phyloP scores from a whole-genome alignment of 2,329 filamentous ascomycete species.

The Colletotrichum sp. region DNA sequence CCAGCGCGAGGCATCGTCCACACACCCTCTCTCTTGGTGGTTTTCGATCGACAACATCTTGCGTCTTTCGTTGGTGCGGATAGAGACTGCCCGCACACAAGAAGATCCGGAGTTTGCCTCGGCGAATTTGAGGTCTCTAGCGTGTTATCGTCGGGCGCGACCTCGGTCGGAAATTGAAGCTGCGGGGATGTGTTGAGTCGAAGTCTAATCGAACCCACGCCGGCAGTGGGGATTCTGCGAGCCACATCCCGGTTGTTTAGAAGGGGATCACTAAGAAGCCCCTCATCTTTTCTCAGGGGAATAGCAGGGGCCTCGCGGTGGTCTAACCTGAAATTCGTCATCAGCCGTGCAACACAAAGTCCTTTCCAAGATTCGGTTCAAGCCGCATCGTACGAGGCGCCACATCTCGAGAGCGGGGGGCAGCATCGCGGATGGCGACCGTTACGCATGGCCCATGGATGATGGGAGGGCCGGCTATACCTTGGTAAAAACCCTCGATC shows the following conservation, averaged over 20 bases:
- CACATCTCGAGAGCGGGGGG: not conserved
- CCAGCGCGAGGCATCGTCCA: not conserved
- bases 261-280: not conserved
- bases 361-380: not conserved
- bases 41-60: not conserved
- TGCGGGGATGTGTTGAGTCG: constrained; percentile 3
- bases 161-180: constrained; percentile 8
- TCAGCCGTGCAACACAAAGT: not conserved
- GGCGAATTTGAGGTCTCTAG: not conserved
- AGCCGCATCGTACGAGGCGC: constrained; percentile 12
- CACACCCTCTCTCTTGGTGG: not conserved
- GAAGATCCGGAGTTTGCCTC: constrained; percentile 2
- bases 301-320: not conserved
- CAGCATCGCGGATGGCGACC: not conserved
- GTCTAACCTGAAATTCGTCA: constrained; percentile 2
- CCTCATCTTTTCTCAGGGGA: not conserved
- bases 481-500: not conserved
- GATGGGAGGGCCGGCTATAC: not conserved
- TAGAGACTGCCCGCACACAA: not conserved
- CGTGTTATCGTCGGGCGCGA: not conserved
- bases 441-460: not conserved
- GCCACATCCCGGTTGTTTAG: not conserved
- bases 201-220: constrained; percentile 2
- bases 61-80: not conserved
- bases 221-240: not conserved